Evolutionary conservation across 352 stramenopile genomes (phyloP), one percentile per base, ranked within the genome.

Genomic region (Phytophthora sojae): DNA sequence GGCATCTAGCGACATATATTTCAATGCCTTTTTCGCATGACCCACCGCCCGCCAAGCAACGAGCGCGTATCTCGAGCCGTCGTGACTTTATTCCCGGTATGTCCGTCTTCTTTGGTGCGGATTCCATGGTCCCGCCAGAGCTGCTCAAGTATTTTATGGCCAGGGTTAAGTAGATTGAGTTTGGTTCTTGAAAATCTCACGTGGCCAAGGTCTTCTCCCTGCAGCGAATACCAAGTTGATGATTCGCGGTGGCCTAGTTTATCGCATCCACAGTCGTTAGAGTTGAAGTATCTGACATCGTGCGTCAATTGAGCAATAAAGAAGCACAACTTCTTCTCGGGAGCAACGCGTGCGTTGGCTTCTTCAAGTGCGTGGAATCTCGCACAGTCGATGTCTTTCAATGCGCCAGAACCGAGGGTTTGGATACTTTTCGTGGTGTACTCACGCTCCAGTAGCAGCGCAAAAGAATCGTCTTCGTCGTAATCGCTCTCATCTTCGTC

Each of bases 401-500:
- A 51, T 15, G 67, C 67, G 3, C 44, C 50, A 12, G 44, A 62
- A 0, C 67, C 67, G 2, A 67, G 45, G 11, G 53, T 45, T 17
- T 11, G 21, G 29, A 73, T 69, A 29, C 42, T 60, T 9, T 53
- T 60, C 53, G 65, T 42, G 11, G 59, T 64, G 25, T 69, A 73
- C 32, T 73, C 32, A 14, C 68, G 58, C 3, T 14, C 47, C 6
- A 74, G 32, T 23, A 74, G 21, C 19, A 74, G 37, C 12, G 54
- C 64, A 54, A 62, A 61, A 4, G 45, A 59, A 8, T 86, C 54
- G 35, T 80, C 82, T 61, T 83, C 72, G 25, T 68, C 35, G 11
- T 15, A 2, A 3, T 12, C 35, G 8, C 9, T 6, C 26, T 29
- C 26, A 29, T 5, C 26, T 3, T 29, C 26, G 26, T 29, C 26